Evolutionary conservation across 2,329 filamentous ascomycete genomes (phyloP).

Genomic region (Simplicillium sp.): DNA sequence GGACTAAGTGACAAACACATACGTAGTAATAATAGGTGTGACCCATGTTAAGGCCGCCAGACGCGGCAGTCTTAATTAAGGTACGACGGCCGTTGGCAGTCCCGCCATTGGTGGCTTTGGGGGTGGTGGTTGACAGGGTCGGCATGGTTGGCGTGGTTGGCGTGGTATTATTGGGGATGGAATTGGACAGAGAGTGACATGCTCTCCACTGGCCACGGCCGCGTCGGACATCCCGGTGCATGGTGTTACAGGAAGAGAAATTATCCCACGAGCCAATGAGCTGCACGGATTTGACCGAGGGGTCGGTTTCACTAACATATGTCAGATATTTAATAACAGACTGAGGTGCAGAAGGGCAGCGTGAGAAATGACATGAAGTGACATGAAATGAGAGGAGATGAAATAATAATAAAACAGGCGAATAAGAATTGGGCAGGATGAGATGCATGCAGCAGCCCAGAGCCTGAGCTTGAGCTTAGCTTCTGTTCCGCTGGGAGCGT

Average conservation of each 20-base stretch:
- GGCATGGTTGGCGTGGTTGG: conserved; percentile 77
- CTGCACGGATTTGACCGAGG: conserved; percentile 59
- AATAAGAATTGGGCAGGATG: too few species aligned
- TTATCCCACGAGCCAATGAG: conserved; percentile 95
- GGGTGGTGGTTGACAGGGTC: conserved; percentile 46
- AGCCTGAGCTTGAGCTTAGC: too few species aligned
- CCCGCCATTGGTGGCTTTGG: too few species aligned
- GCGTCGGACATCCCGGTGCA: conserved; percentile 71
- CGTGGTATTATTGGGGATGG: conserved; percentile 21
- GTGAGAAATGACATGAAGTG: not conserved
- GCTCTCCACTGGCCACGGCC: conserved; percentile 75
- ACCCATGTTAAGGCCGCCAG: conserved; percentile 80
- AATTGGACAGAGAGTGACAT: conserved; percentile 49
- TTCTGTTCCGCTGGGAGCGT: too few species aligned
- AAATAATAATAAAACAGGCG: too few species aligned
- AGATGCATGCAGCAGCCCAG: too few species aligned
- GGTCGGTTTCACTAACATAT: conserved; percentile 43
- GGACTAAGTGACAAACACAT: conserved; percentile 12
- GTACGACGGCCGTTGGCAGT: too few species aligned
- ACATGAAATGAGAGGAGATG: not conserved
- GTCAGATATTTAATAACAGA: not conserved
- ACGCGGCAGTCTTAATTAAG: too few species aligned
- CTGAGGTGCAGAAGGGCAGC: not conserved
- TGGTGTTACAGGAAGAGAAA: conserved; percentile 67
- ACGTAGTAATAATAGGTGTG: conserved; percentile 95